phyloP scores from a whole-genome alignment of 495 filamentous ascomycete genomes.

The Penicillium canescens region DNA sequence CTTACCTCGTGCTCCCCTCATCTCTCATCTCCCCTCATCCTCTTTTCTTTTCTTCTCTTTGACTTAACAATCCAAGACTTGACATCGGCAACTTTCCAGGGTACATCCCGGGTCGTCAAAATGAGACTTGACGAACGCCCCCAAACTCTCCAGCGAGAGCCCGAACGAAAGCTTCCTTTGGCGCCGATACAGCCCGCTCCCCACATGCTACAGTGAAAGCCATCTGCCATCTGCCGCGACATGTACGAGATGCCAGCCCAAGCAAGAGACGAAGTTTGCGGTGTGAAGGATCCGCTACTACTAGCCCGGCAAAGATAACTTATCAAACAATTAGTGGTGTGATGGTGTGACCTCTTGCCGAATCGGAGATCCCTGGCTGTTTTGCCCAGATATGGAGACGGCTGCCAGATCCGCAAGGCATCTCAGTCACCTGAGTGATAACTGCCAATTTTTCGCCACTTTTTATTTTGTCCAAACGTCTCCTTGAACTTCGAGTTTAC shows the following conservation, averaged over 20 bases:
- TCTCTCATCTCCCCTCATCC: too few relatives aligned
- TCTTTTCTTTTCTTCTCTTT: too few relatives aligned
- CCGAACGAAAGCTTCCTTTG: background rate
- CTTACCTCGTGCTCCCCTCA: background rate
- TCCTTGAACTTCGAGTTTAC: background rate
- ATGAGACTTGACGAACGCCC: background rate
- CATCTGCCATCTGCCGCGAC: background rate
- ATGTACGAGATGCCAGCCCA: background rate
- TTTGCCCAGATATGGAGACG: background rate
- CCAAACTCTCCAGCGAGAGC: background rate
- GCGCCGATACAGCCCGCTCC: conserved; percentile 3
- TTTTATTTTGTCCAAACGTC: conserved; percentile 6
- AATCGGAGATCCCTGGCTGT: background rate
- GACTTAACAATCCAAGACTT: too few relatives aligned
- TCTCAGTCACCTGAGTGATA: conserved; percentile 30
- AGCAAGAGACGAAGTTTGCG: background rate
- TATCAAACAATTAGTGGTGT: background rate
- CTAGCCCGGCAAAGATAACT: background rate
- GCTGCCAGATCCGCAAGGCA: conserved; percentile 25
- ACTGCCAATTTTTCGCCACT: conserved; percentile 25
- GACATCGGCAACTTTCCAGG: too few relatives aligned
- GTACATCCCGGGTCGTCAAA: background rate
- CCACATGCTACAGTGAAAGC: conserved; percentile 22
- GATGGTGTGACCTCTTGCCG: background rate
- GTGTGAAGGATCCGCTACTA: background rate